Base-by-base conservation (phyloP, 345 rosid genomes). In the Acer saccharum region DNA sequence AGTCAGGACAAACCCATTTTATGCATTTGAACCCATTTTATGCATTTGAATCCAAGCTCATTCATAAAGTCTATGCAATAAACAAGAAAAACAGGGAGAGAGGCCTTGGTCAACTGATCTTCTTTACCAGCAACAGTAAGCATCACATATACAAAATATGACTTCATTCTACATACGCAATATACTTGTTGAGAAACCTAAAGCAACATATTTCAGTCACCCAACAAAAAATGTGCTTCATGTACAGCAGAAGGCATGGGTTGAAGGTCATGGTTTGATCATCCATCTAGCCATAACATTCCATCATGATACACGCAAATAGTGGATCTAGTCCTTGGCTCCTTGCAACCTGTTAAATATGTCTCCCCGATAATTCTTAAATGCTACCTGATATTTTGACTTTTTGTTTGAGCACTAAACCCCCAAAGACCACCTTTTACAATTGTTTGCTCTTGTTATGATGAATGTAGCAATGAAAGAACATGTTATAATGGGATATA, bases 401-500 rank as follows among this genome's bases (percentile, higher is more conserved):
- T 50, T 16, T n/a, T 41, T n/a, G n/a, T n/a, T 25, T 74, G 12
- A 64, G n/a, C 69, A 18, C 61, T 74, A 18, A 32, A 64, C 43
- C 54, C 7, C 61, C 2, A 0, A 61, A 73, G 62, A 57, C 6
- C 16, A 54, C 58, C 58, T 16, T 54, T 54, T 60, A 9, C 25
- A 60, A 60, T 60, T 20, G 64, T 17, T 62, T 61, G 27, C 8
- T 41, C 9, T 27, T 35, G 3, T 41, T 35, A 54, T 16, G 46
- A 81, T 25, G 29, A 72, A 52, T 44, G 21, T 61, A 48, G 23
- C 50, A 23, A 60, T 67, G 57, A 68, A 48, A 61, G 35, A 3
- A 27, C 29, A 61, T 46, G 46, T 7, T 6, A 43, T 1, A 60
- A 48, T 21, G 18, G 17, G 66, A 74, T 50, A 66, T 67, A 16